Evolutionary conservation across 768 basidiomycete genomes (phyloP), one percentile per base, ranked within the genome.

Genomic region (Russula griseocarnosa): DNA sequence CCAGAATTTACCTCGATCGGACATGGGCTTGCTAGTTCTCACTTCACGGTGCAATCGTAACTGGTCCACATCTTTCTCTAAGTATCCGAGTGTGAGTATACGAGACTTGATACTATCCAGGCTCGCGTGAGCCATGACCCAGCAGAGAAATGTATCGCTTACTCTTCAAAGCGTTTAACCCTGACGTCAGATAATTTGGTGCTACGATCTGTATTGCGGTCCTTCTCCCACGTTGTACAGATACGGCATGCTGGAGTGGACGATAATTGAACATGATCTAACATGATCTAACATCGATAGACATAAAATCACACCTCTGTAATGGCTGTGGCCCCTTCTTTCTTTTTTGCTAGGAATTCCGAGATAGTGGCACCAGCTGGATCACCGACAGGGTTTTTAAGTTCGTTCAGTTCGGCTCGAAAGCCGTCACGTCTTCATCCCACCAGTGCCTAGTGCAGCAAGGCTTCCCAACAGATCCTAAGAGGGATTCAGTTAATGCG

Each of bases 131-230:
- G 55, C 18, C 11, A 60, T 26, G 2, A 24, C 24, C 32, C 6
- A 18, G 16, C 14, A 11, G 5, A 20, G 30, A 46, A 20, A 22
- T 30, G 32, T 24, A 7, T 16, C 20, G 11, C 62, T 2, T 50
- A 67, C 66, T 67, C 55, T 52, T 64, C 62, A 10, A 65, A 64
- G 32, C 66, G 66, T 24, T 52, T 59, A 6, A 6, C 32, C 34
- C 55, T 64, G 47, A 58, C 54, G 24, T 54, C 53, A 38, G 58
- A 55, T 30, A 67, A 52, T 53, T 24, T 34, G 18, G 34, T 55
- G 24, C 14, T 60, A 28, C 66, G 66, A 30, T 57, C 58, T 13
- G 40, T 32, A 20, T 50, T 47, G 22, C 61, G 63, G 13, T 24
- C 44, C 36, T 38, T 49, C 30, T 52, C 61, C 65, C 65, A 67